A percentile compares a stretch with the other conserved stretches of the same genome.
Evolutionary conservation across 1,284 basidiomycete genomes (phyloP).

Genomic region (Ceratobasidium sp.): DNA sequence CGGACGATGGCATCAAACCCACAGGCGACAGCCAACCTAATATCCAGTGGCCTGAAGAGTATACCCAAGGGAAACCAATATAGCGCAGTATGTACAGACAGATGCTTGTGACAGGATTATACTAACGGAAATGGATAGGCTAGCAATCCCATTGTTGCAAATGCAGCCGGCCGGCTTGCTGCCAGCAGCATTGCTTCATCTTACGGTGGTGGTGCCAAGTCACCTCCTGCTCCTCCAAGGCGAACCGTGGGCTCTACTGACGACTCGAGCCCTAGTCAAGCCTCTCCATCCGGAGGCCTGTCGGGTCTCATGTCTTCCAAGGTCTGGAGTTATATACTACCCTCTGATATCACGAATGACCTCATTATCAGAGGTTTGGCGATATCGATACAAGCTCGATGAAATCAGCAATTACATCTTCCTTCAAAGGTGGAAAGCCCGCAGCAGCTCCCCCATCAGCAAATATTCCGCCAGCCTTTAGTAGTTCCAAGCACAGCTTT

Average conservation of each 20-base stretch:
- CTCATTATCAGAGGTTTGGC: constrained; percentile 59
- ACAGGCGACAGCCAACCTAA: constrained; percentile 53
- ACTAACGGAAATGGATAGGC: constrained; percentile 1
- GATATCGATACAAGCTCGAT: constrained; percentile 63
- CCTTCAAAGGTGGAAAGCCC: constrained; percentile 53
- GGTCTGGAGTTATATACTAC: background rate
- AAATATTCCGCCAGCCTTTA: constrained; percentile 58
- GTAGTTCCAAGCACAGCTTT: constrained; percentile 55
- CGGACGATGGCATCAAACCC: constrained; percentile 57
- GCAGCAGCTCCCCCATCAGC: constrained; percentile 41
- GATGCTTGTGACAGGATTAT: background rate
- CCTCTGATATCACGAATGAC: background rate
- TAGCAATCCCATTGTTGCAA: constrained; percentile 49
- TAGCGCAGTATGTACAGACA: constrained; percentile 41
- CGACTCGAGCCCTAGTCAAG: background rate
- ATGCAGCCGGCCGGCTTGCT: constrained; percentile 58
- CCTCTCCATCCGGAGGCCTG: constrained; percentile 16
- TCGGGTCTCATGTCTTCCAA: constrained; percentile 8
- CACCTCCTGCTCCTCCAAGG: constrained; percentile 30
- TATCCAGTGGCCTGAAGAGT: constrained; percentile 54
- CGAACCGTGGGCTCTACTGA: background rate
- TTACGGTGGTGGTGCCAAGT: constrained; percentile 4
- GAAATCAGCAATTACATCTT: constrained; percentile 53
- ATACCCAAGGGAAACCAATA: constrained; percentile 46
- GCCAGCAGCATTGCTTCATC: constrained; percentile 46